Evolutionary conservation across 192 early-diverging fungal genomes (phyloP).

Genomic region (Coemansia javaensis): DNA sequence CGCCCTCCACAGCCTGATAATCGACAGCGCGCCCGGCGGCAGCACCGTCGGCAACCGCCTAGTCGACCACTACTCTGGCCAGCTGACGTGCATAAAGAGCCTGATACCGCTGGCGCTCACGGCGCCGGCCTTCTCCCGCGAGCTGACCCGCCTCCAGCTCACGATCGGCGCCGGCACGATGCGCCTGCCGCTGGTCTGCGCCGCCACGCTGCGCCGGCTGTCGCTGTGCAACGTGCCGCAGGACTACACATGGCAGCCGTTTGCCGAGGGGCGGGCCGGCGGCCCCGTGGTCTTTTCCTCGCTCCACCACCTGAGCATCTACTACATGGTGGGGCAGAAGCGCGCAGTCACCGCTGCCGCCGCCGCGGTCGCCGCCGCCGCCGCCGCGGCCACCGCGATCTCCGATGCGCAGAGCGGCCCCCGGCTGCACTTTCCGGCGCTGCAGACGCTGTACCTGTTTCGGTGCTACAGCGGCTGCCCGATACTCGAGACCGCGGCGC

Average conservation of each 20-base stretch:
- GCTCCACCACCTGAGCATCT: conserved; percentile 2
- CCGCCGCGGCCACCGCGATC: too few relatives aligned
- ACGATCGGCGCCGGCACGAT: not conserved
- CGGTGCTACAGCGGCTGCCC: conserved; percentile 6
- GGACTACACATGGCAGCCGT: conserved; percentile 1
- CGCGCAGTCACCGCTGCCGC: too few relatives aligned
- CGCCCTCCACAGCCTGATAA: not conserved
- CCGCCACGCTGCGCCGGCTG: conserved; percentile 1
- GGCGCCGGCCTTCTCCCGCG: not conserved
- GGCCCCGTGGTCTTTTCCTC: not conserved
- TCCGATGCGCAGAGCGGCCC: too few relatives aligned
- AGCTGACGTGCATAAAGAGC: not conserved
- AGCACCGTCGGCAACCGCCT: conserved; percentile 2
- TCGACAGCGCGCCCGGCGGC: not conserved
- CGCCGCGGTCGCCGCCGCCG: too few relatives aligned
- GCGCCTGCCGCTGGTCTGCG: not conserved
- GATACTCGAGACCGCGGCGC: conserved; percentile 1
- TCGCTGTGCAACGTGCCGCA: conserved; percentile 7
- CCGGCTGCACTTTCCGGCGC: not conserved
- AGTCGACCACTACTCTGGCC: conserved; percentile 1
- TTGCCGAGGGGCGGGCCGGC: not conserved
- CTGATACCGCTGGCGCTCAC: not conserved
- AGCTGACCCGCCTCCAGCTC: conserved; percentile 8
- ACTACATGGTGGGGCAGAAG: conserved; percentile 3
- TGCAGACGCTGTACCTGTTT: conserved; percentile 2